phyloP scores from a whole-genome alignment of 2,329 filamentous ascomycete species.

The Epichloe bromicola region DNA sequence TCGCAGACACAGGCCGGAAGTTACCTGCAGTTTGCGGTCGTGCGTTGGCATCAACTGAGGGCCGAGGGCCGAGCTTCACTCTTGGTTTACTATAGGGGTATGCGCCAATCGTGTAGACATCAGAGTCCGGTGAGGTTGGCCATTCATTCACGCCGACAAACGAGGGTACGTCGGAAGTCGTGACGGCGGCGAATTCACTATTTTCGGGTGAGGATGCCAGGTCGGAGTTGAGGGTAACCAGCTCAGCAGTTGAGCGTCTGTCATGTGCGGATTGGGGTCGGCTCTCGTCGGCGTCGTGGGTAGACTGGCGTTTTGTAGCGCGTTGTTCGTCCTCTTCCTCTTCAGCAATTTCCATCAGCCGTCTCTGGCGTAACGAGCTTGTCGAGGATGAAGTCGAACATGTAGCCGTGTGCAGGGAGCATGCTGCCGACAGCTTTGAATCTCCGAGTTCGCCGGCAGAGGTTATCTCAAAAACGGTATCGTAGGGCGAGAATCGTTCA shows the following conservation, averaged over 20 bases:
- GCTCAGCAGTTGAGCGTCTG: constrained; percentile 12
- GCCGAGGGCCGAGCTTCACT: constrained; percentile 78
- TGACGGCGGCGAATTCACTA: constrained; percentile 33
- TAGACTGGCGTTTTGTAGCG: constrained; percentile 46
- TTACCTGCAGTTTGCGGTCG: constrained; percentile 49
- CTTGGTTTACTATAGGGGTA: constrained; percentile 56
- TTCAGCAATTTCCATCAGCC: constrained; percentile 87
- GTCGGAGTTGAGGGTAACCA: constrained; percentile 38
- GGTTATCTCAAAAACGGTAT: constrained; percentile 68
- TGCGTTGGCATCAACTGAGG: constrained; percentile 53
- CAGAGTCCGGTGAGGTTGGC: constrained; percentile 36
- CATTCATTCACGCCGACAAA: constrained; percentile 35
- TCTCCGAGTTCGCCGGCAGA: constrained; percentile 71
- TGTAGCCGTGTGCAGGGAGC: constrained; percentile 77
- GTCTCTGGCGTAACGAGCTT: constrained; percentile 62
- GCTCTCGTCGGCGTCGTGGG: constrained; percentile 29
- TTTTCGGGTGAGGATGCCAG: constrained; percentile 37
- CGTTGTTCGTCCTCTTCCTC: constrained; percentile 65
- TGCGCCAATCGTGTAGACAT: constrained; percentile 27
- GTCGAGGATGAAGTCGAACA: constrained; percentile 76
- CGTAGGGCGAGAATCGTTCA: constrained; percentile 70
- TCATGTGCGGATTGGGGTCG: constrained; percentile 17
- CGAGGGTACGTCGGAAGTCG: constrained; percentile 35
- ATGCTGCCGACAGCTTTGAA: constrained; percentile 74
- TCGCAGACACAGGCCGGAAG: constrained; percentile 60